A percentile compares a stretch with the other conserved stretches of the same genome.
phyloP scores from a whole-genome alignment of 2,329 filamentous ascomycete genomes.

The Nemania abortiva region DNA sequence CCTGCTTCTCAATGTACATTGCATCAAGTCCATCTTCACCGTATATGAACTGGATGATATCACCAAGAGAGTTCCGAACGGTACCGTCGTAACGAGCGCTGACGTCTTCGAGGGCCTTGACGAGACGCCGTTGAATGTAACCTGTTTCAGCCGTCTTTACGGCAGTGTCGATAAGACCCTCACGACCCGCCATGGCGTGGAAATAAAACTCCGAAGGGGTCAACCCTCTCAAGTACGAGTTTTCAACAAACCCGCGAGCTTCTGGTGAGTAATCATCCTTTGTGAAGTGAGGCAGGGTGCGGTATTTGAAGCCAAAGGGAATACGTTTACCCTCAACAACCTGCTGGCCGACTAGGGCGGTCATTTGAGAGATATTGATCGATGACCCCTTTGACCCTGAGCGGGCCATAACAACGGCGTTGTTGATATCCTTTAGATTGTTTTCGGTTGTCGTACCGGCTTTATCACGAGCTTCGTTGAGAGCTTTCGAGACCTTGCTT shows the following conservation, averaged over 20 bases:
- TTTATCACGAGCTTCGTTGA: constrained; percentile 96
- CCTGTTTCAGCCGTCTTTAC: constrained; percentile 99
- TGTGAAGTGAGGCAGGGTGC: constrained; percentile 95
- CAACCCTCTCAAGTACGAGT: constrained; percentile 95
- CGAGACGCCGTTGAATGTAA: constrained; percentile 97
- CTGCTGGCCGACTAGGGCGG: constrained; percentile 95
- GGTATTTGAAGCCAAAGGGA: constrained; percentile 98
- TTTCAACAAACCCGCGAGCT: constrained; percentile 97
- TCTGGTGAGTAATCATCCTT: constrained; percentile 99
- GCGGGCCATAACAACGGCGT: constrained; percentile 94
- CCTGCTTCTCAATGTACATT: constrained; percentile 92
- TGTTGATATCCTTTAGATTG: constrained; percentile 95
- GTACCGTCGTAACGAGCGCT: constrained; percentile 98
- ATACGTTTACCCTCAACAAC: constrained; percentile 99
- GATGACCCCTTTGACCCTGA: constrained; percentile 98
- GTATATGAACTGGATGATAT: constrained; percentile 97
- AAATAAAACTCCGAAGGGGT: constrained; percentile 99
- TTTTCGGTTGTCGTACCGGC: constrained; percentile 93
- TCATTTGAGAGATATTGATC: constrained; percentile 99
- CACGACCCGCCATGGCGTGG: constrained; percentile 99
- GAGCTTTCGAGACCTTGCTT: constrained; percentile 91
- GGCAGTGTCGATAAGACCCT: constrained; percentile 99
- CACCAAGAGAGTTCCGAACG: constrained; percentile 94
- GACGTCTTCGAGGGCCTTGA: constrained; percentile 97
- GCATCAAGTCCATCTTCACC: constrained; percentile 97